phyloP scores from a whole-genome alignment of 805 yeast species.

The Candida insectorum region DNA sequence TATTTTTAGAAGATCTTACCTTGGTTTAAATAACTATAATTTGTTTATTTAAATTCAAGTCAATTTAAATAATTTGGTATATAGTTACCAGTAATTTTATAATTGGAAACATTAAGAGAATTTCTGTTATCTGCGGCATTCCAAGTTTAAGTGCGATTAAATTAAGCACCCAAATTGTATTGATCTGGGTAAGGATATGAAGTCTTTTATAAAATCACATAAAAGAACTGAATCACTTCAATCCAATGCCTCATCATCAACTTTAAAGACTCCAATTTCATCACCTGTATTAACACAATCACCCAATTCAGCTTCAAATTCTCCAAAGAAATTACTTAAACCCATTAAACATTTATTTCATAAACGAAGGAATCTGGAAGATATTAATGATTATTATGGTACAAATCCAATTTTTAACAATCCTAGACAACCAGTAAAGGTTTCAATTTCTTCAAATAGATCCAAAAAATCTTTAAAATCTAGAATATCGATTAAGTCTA shows the following conservation, averaged over 20 bases:
- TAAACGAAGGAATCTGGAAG: constrained; percentile 9
- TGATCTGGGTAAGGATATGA: constrained; percentile 18
- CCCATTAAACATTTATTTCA: constrained; percentile 34
- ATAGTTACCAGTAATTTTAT: too few relatives aligned
- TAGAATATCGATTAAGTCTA: background rate
- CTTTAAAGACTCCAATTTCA: constrained; percentile 14
- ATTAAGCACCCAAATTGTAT: constrained; percentile 1
- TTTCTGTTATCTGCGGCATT: too few relatives aligned
- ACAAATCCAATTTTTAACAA: background rate
- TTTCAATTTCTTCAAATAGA: background rate
- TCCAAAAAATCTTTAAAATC: background rate
- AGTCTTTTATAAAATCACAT: constrained; percentile 28
- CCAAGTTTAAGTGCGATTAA: too few relatives aligned
- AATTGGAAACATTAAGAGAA: too few relatives aligned
- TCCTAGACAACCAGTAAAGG: background rate
- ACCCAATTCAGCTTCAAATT: constrained; percentile 14
- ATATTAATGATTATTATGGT: constrained; percentile 3
- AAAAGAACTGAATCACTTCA: constrained; percentile 12
- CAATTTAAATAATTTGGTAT: too few relatives aligned
- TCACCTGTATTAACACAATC: constrained; percentile 19
- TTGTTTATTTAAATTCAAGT: too few relatives aligned
- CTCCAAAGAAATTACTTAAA: constrained; percentile 36
- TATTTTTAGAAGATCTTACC: too few relatives aligned
- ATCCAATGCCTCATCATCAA: constrained; percentile 3
- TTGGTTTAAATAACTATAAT: too few relatives aligned